Conservation (phyloP, 768 basidiomycete genomes). For the Russula vinacea region DNA sequence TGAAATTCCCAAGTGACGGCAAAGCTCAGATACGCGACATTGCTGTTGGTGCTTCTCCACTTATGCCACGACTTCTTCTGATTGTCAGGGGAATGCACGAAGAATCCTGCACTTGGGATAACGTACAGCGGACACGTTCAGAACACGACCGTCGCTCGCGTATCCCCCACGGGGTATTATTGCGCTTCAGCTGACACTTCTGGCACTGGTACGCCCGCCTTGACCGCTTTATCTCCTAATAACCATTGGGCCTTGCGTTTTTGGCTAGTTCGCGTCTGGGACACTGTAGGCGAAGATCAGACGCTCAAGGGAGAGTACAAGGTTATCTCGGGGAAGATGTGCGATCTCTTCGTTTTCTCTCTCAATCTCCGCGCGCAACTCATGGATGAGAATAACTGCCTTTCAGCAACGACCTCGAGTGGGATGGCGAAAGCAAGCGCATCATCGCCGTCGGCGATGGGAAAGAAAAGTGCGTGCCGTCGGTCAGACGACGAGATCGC, state of each 20-base stretch:
- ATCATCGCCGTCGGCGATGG: slow-evolving; percentile 94
- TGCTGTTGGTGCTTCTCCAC: slow-evolving; percentile 21
- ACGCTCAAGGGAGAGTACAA: slow-evolving; percentile 77
- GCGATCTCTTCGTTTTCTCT: background rate
- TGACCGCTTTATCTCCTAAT: background rate
- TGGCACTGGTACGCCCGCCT: slow-evolving; percentile 62
- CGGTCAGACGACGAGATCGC: background rate
- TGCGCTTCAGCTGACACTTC: slow-evolving; percentile 84
- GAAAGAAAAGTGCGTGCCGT: slow-evolving; percentile 63
- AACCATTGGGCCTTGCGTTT: slow-evolving; percentile 7
- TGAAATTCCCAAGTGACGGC: background rate
- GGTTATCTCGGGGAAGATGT: slow-evolving; percentile 65
- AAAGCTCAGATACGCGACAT: slow-evolving; percentile 29
- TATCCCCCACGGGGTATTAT: slow-evolving; percentile 93
- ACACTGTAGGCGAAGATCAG: slow-evolving; percentile 82
- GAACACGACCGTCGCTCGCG: slow-evolving; percentile 81
- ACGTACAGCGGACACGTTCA: slow-evolving; percentile 80
- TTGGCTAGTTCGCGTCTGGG: slow-evolving; percentile 81
- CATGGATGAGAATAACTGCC: background rate
- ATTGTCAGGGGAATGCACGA: slow-evolving; percentile 5
- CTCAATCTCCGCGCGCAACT: background rate
- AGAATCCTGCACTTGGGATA: slow-evolving; percentile 65
- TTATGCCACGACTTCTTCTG: slow-evolving; percentile 10
- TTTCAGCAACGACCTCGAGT: slow-evolving; percentile 83
- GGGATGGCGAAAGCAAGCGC: slow-evolving; percentile 97